phyloP scores from a whole-genome alignment of 306 rosid genomes.

The Vigna trinervia region DNA sequence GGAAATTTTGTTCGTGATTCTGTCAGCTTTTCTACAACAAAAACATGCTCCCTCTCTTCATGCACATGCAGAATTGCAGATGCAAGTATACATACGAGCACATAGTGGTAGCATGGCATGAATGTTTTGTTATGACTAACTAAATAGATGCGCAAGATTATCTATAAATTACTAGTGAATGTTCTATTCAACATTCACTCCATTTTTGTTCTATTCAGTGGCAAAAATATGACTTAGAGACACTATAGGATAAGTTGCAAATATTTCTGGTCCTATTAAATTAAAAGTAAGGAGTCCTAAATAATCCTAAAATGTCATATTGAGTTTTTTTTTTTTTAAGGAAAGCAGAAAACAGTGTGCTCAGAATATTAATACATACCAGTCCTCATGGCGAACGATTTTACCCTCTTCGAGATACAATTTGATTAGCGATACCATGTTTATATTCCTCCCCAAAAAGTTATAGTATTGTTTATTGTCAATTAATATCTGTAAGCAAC shows the following conservation, averaged over 20 bases:
- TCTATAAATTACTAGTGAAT: neutral
- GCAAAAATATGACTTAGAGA: conserved; percentile 6
- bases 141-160: conserved; percentile 11
- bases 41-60: conserved; percentile 12
- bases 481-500: conserved; percentile 61
- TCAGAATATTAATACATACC: conserved; percentile 51
- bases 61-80: neutral
- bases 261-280: neutral
- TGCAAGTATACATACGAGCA: conserved; percentile 14
- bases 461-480: conserved; percentile 79
- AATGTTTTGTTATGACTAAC: conserved; percentile 7
- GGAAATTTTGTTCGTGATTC: no score
- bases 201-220: conserved; percentile 4
- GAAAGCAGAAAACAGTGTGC: neutral
- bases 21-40: neutral
- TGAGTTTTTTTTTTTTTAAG: neutral
- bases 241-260: neutral
- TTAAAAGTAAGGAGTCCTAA: neutral
- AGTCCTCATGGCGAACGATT: conserved; percentile 85
- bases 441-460: conserved; percentile 71
- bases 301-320: neutral
- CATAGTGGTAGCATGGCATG: neutral
- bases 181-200: neutral
- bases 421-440: conserved; percentile 77
- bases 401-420: conserved; percentile 70